These are phyloP conservation scores for Verticillium klebahnii DNA, from an alignment of 2,329 filamentous ascomycete genomes.

Conservation along the genomic window DNA sequence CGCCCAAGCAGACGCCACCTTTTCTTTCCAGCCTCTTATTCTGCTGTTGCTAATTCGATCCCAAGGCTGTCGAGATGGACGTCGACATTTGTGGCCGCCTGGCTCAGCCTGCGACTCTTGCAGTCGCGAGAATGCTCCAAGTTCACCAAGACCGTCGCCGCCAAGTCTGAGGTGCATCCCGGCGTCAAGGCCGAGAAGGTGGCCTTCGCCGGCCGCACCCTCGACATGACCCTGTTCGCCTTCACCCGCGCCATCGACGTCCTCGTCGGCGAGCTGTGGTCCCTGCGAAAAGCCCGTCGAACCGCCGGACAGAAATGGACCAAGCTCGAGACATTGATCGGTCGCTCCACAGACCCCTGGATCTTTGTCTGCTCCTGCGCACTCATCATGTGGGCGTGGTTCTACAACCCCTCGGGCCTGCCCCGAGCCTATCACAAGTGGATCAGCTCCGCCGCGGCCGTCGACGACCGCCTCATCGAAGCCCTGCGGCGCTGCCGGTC, in stretches of 20 bases:
- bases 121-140: conserved; percentile 47
- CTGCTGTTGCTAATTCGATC: background rate
- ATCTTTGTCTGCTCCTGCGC: conserved; percentile 70
- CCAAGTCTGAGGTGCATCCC: conserved; percentile 20
- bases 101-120: conserved; percentile 51
- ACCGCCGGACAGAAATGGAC: conserved; percentile 42
- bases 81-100: conserved; percentile 53
- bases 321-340: conserved; percentile 35
- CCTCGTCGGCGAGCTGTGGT: conserved; percentile 62
- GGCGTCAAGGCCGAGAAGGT: conserved; percentile 21
- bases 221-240: conserved; percentile 80
- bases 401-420: conserved; percentile 68
- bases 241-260: conserved; percentile 69
- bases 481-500: conserved; percentile 63
- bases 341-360: conserved; percentile 55
- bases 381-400: conserved; percentile 85
- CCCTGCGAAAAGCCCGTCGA: conserved; percentile 39
- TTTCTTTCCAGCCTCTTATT: background rate
- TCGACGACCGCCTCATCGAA: conserved; percentile 70
- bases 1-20: background rate
- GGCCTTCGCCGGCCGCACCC: conserved; percentile 61
- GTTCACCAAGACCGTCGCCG: conserved; percentile 34
- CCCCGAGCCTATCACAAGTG: conserved; percentile 74
- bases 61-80: conserved; percentile 51
- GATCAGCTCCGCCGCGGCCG: conserved; percentile 72